phyloP scores from a whole-genome alignment of 2,329 filamentous ascomycete genomes.

The Cladorrhinum sp. region DNA sequence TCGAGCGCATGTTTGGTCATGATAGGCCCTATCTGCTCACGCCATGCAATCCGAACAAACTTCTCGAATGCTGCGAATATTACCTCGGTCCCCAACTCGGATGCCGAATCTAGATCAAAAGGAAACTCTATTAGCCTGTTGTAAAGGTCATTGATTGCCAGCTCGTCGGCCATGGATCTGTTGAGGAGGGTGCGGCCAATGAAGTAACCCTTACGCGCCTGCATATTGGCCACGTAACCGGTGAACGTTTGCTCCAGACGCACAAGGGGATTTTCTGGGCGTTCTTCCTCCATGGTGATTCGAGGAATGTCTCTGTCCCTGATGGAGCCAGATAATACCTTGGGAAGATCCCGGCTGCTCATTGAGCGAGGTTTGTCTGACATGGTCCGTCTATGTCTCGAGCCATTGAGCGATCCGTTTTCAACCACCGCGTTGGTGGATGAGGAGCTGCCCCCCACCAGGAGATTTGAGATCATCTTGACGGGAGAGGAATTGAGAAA shows the following conservation, averaged over 20 bases:
- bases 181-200: slow-evolving; percentile 73
- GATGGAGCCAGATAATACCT: slow-evolving; percentile 54
- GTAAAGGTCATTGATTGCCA: slow-evolving; percentile 84
- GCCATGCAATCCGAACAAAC: slow-evolving; percentile 85
- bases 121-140: slow-evolving; percentile 83
- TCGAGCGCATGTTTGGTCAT: slow-evolving; percentile 70
- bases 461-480: slow-evolving; percentile 82
- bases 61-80: slow-evolving; percentile 93
- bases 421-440: slow-evolving; percentile 40
- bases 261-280: slow-evolving; percentile 63
- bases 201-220: slow-evolving; percentile 83
- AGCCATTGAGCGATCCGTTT: slow-evolving; percentile 26
- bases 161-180: slow-evolving; percentile 68
- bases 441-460: slow-evolving; percentile 54
- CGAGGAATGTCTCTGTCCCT: slow-evolving; percentile 46
- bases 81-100: slow-evolving; percentile 75
- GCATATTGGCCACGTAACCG: slow-evolving; percentile 76
- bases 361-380: slow-evolving; percentile 34
- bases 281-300: slow-evolving; percentile 47
- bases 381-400: slow-evolving; percentile 42
- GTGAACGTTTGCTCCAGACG: slow-evolving; percentile 82
- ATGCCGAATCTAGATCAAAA: slow-evolving; percentile 69
- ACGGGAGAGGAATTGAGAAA: slow-evolving; percentile 82
- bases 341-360: slow-evolving; percentile 43
- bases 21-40: slow-evolving; percentile 80